Base-by-base conservation (phyloP, 257 asterid species). In the Prunella vulgaris region DNA sequence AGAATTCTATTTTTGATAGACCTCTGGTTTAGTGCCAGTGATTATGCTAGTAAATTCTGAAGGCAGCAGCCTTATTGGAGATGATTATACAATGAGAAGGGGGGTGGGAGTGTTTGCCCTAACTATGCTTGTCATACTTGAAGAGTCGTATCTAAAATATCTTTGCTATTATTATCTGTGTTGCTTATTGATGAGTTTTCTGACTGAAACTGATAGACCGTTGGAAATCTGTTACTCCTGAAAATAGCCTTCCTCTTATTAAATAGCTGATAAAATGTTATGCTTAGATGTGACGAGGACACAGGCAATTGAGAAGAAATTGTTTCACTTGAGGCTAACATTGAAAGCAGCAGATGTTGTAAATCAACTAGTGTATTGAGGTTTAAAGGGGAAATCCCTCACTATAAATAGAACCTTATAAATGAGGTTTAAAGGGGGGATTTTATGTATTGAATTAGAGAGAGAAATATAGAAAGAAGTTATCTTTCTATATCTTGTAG, bases 241-340 rank as follows among this genome's bases (percentile, higher is more conserved):
- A 22, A 40, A 66, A 60, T 35, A 7, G 13, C 52, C 25, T 53
- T 33, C 27, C 27, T 49, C 27, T 56, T 54, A 42, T 18, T 12
- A 54, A 62, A 37, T 17, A 18, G 21, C 18, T 54, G 21, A 59
- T 17, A 17, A 10, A 28, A 21, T n/a, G 14, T 24, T 18, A 27
- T 62, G 54, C 44, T 49, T 33, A 65, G 52, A 27, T 69, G n/a
- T 30, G 2, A 7, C 60, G 57, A 28, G 15, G 7, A 56, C n/a
- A n/a, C 53, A 62, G 28, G 54, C 51, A 24, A 51, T 3, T 68
- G 48, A 57, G 30, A 56, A 54, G 20, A 28, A 12, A 58, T 52
- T 21, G 66, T 17, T 64, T n/a, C 62, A 73, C 2, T 35, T 46
- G 42, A 68, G 75, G 33, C 67, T 20, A 37, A 22, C 53, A 56